These are phyloP conservation scores for Mycena vulgaris DNA, from an alignment of 768 basidiomycete species.

Conservation along the genomic window DNA sequence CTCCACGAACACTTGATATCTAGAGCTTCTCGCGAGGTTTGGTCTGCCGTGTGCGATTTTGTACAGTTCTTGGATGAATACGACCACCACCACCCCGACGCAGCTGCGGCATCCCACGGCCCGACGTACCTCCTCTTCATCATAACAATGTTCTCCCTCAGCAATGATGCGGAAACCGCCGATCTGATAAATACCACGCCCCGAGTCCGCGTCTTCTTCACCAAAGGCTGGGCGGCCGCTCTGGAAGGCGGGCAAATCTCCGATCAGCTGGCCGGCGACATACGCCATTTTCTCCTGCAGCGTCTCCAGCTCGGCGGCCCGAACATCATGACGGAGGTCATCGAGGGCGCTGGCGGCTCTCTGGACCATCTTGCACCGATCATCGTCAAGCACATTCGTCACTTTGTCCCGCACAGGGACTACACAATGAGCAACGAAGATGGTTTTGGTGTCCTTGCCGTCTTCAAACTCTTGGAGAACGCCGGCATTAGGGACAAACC, in stretches of 20 bases:
- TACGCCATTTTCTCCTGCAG: background rate
- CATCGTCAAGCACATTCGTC: constrained; percentile 16
- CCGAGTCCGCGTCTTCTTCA: background rate
- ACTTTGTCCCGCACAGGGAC: background rate
- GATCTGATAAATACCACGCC: background rate
- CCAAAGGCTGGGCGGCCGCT: constrained; percentile 20
- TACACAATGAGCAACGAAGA: background rate
- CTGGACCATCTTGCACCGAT: constrained; percentile 5
- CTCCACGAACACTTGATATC: constrained; percentile 5
- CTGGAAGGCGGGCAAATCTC: background rate
- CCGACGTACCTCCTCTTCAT: background rate
- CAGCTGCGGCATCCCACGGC: background rate
- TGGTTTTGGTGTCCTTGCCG: background rate
- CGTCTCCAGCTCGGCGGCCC: background rate
- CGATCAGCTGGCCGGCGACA: background rate
- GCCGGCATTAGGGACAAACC: background rate
- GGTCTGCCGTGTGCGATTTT: constrained; percentile 9
- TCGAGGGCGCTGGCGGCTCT: constrained; percentile 13
- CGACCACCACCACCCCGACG: background rate
- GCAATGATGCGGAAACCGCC: background rate
- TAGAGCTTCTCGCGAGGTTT: constrained; percentile 1
- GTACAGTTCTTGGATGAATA: constrained; percentile 15
- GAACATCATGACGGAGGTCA: background rate
- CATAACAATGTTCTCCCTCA: background rate
- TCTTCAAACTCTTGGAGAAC: background rate